These are phyloP conservation scores for Chloranthus sessilifolius DNA, from an alignment of 164 flowering plant genomes.

Conservation along the genomic window DNA sequence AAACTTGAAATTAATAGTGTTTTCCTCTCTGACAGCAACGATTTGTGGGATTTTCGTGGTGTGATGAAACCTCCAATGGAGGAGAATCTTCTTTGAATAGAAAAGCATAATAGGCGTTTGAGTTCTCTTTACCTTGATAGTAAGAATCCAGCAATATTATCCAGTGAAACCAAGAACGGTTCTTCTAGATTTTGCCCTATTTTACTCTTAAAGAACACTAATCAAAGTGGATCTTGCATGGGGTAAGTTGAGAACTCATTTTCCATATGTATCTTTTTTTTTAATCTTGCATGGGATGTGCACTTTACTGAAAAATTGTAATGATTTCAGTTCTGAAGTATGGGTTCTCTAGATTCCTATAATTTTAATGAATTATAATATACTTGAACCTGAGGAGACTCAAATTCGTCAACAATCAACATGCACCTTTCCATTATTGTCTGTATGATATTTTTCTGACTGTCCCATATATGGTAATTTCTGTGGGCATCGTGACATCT, in stretches of 20 bases:
- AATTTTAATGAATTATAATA: too few relatives aligned
- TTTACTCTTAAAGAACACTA: conserved; percentile 54
- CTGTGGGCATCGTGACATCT: too few relatives aligned
- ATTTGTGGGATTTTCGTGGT: conserved; percentile 51
- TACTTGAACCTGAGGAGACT: too few relatives aligned
- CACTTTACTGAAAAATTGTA: too few relatives aligned
- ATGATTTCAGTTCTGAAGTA: too few relatives aligned
- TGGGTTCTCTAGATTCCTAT: too few relatives aligned
- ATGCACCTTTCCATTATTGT: too few relatives aligned
- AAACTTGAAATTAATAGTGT: conserved; percentile 17
- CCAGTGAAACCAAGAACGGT: conserved; percentile 17
- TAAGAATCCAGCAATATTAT: conserved; percentile 11
- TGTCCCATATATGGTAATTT: too few relatives aligned
- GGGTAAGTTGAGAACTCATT: conserved; percentile 13
- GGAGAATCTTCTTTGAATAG: conserved; percentile 52
- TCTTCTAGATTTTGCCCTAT: conserved; percentile 60
- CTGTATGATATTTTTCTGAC: too few relatives aligned
- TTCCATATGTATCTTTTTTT: background rate
- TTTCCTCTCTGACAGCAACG: conserved; percentile 19
- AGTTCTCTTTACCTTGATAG: conserved; percentile 37
- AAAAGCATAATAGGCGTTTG: conserved; percentile 49
- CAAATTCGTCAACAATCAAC: too few relatives aligned
- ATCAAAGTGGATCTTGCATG: conserved; percentile 10
- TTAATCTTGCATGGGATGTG: too few relatives aligned
- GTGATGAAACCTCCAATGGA: conserved; percentile 51